Evolutionary conservation across 495 filamentous ascomycete genomes (phyloP).

Genomic region (Penicillium coffeae): DNA sequence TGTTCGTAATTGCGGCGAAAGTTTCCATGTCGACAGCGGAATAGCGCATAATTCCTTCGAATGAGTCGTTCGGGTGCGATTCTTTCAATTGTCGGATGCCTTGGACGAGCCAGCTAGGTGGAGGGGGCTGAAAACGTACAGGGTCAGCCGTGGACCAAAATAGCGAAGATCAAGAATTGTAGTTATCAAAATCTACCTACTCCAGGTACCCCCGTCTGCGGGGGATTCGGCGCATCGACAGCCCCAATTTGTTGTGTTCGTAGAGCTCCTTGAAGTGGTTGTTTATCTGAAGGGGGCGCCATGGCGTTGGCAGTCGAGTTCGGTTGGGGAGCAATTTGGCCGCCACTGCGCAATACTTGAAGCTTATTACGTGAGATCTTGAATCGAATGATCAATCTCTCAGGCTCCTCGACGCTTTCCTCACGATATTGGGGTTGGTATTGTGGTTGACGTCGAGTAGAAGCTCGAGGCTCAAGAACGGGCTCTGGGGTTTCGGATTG

Average conservation of each 20-base stretch:
- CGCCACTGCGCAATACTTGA: constrained; percentile 19
- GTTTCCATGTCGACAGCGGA: constrained; percentile 67
- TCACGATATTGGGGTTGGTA: constrained; percentile 52
- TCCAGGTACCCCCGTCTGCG: constrained; percentile 49
- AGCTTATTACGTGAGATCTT: constrained; percentile 57
- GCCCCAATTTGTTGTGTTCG: constrained; percentile 56
- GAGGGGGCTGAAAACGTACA: constrained; percentile 56
- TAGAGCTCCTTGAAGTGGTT: constrained; percentile 26
- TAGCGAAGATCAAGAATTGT: constrained; percentile 8
- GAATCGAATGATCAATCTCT: constrained; percentile 67
- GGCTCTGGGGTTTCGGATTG: constrained; percentile 89
- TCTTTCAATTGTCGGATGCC: constrained; percentile 61
- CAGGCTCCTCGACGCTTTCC: constrained; percentile 64
- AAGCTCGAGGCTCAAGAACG: constrained; percentile 63
- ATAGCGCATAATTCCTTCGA: constrained; percentile 86
- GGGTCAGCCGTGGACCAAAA: constrained; percentile 20
- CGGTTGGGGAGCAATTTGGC: constrained; percentile 14
- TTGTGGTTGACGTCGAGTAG: constrained; percentile 50
- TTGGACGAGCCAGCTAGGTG: constrained; percentile 72
- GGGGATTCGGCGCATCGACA: constrained; percentile 58
- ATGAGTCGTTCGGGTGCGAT: constrained; percentile 68
- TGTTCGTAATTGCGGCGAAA: constrained; percentile 47
- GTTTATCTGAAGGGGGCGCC: constrained; percentile 52
- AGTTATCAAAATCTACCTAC: constrained; percentile 46
- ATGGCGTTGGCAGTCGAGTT: constrained; percentile 43